Percentiles rank a stretch among this genome's conserved stretches.
These are phyloP conservation scores for Scenedesmus sp. DNA, from an alignment of 163 green algal species.

Conservation along the genomic window DNA sequence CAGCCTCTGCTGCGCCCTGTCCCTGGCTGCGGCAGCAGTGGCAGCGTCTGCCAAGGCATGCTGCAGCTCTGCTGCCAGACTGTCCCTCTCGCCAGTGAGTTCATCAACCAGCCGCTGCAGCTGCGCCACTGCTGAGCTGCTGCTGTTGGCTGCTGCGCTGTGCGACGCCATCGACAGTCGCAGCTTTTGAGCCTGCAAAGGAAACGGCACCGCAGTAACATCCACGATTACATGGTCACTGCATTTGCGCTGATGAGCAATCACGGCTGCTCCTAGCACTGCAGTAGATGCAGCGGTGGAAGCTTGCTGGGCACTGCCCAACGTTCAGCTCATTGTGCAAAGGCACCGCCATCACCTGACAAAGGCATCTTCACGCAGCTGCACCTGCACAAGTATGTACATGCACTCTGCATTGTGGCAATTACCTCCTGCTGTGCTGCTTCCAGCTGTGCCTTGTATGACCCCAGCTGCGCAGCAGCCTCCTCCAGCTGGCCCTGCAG, in stretches of 20 bases:
- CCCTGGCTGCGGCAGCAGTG: background rate
- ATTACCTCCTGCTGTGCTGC: constrained; percentile 43
- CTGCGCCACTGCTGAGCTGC: constrained; percentile 38
- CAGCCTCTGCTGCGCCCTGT: constrained; percentile 55
- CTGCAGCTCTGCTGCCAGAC: constrained; percentile 21
- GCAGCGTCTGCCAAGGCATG: background rate
- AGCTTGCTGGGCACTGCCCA: too few species aligned
- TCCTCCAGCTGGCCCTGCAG: constrained; percentile 43
- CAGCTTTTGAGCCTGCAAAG: constrained; percentile 19
- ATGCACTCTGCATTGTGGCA: background rate
- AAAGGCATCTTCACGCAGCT: background rate
- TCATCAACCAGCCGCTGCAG: constrained; percentile 54
- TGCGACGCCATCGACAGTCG: background rate
- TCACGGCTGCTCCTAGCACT: too few species aligned
- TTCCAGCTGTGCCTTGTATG: background rate
- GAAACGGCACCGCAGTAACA: background rate
- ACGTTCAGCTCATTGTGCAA: background rate
- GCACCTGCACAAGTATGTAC: background rate
- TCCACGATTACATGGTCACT: background rate
- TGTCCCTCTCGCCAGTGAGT: constrained; percentile 9
- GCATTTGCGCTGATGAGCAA: too few species aligned
- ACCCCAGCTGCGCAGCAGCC: background rate
- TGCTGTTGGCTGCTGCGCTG: constrained; percentile 11
- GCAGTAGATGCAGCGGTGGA: background rate
- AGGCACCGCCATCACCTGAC: background rate